phyloP scores from a whole-genome alignment of 805 yeast species.

The Barnettozyma populi region DNA sequence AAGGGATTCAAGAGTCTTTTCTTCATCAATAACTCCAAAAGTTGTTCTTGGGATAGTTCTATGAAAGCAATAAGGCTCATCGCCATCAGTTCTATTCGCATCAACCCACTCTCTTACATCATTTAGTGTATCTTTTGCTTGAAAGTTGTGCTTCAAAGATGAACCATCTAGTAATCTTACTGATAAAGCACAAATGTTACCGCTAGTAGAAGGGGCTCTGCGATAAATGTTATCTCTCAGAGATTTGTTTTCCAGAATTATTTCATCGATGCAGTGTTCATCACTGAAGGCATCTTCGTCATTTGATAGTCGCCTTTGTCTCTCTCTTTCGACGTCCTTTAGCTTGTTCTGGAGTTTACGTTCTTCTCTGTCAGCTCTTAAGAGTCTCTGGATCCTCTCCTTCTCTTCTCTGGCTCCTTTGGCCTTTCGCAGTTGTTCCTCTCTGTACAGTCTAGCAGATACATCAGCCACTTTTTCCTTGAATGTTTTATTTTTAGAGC shows the following conservation, averaged over 20 bases:
- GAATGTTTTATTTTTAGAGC: constrained; percentile 23
- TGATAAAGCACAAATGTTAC: constrained; percentile 38
- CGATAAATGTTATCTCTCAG: constrained; percentile 19
- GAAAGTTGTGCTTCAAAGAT: constrained; percentile 47
- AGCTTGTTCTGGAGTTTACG: constrained; percentile 26
- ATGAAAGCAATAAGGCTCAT: constrained; percentile 40
- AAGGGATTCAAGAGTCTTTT: constrained; percentile 44
- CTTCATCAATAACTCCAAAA: constrained; percentile 59
- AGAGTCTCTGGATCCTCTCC: constrained; percentile 45
- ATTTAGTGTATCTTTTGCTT: constrained; percentile 38
- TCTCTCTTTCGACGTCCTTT: constrained; percentile 14
- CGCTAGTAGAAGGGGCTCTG: constrained; percentile 8
- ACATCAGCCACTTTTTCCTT: constrained; percentile 38
- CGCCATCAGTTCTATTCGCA: constrained; percentile 41
- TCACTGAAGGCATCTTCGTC: constrained; percentile 25
- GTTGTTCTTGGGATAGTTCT: constrained; percentile 56
- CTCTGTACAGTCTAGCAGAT: constrained; percentile 33
- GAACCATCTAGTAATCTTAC: constrained; percentile 66
- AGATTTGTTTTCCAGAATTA: constrained; percentile 17
- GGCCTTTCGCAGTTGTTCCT: constrained; percentile 33
- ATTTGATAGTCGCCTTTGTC: constrained; percentile 18
- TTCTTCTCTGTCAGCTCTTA: constrained; percentile 50
- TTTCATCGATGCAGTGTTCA: constrained; percentile 21
- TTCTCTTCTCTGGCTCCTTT: constrained; percentile 43
- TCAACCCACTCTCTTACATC: constrained; percentile 63